Evolutionary conservation across 805 yeast species (phyloP), one percentile per base, ranked within the genome.

Genomic region (Ogataea corticis): DNA sequence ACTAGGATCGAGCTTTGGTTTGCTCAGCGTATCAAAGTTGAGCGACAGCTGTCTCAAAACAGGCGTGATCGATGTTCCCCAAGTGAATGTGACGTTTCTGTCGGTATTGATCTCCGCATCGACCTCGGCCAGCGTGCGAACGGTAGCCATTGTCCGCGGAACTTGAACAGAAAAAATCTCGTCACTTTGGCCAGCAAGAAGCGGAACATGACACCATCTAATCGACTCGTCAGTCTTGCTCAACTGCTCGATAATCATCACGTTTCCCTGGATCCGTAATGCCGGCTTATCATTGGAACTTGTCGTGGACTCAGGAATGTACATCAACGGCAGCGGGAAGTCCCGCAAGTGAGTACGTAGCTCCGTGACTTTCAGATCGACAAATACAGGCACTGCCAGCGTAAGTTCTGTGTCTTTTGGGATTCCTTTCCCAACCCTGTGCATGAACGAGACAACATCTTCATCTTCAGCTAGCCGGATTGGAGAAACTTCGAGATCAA

Each of bases 1-100:
- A 2, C 96, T 87, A 0, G 91, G 91, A 62, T 91, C 98, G 13
- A 86, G 67, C 0, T 95, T 96, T 0, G 96, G 96, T 62, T 92
- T 91, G 1, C 95, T 82, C 59, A 91, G 87, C 36, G 84, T 82
- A 56, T 90, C 96, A 48, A 91, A 76, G 45, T 80, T 84, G 44
- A 81, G 68, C 82, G 87, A 85, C 2, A 83, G 73, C 52, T 88
- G 91, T 52, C 88, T 89, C 25, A 91, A 76, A 1, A 90, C 91
- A 14, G 96, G 90, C 54, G 85, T 88, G 54, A 85, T 83, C 0
- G 92, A 85, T 27, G 82, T 82, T 29, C 96, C 94, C 96, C 96
- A 90, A 0, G 86, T 78, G 30, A 87, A 79, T 25, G 85, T 69
- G 0, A 91, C 80, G 0, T 91, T 82, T 3, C 62, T 60, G 11